phyloP scores from a whole-genome alignment of 2,329 filamentous ascomycete species.

The Curvularia spicifera region DNA sequence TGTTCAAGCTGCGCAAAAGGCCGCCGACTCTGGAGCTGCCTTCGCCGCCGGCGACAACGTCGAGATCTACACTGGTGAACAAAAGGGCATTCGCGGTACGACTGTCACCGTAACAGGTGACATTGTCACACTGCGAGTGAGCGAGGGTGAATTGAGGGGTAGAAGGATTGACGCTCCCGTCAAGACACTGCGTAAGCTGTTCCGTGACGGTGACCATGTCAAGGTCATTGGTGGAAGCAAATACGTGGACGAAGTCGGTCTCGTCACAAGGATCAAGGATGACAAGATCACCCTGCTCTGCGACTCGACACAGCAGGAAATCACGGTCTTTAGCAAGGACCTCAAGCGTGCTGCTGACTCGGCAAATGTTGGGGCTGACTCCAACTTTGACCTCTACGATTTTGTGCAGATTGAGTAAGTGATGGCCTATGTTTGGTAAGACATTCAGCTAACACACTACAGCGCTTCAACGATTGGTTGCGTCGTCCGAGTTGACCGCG shows the following conservation, averaged over 20 bases:
- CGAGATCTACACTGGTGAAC: conserved; percentile 94
- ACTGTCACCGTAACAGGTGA: conserved; percentile 87
- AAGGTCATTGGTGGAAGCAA: conserved; percentile 97
- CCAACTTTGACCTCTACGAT: conserved; percentile 90
- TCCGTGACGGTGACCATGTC: conserved; percentile 93
- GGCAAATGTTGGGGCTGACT: conserved; percentile 81
- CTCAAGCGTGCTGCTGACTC: conserved; percentile 91
- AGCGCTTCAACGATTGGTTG: conserved; percentile 87
- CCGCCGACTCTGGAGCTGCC: conserved; percentile 77
- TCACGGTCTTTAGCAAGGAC: conserved; percentile 98
- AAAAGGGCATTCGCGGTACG: conserved; percentile 86
- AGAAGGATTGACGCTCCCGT: conserved; percentile 91
- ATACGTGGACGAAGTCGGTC: conserved; percentile 93
- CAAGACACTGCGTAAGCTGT: conserved; percentile 89
- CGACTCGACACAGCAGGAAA: conserved; percentile 89
- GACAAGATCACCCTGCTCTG: conserved; percentile 92
- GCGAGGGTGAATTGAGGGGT: conserved; percentile 79
- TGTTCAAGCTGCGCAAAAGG: conserved; percentile 86
- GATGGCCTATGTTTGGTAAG: background rate
- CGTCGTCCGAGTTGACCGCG: conserved; percentile 92
- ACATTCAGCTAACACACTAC: conserved; percentile 18
- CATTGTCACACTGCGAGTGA: conserved; percentile 87
- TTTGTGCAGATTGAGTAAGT: conserved; percentile 86
- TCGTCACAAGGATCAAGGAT: conserved; percentile 92
- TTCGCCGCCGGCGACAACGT: conserved; percentile 96